These are phyloP conservation scores for Beauveria brongniartii DNA, from an alignment of 2,329 filamentous ascomycete genomes.

Conservation along the genomic window DNA sequence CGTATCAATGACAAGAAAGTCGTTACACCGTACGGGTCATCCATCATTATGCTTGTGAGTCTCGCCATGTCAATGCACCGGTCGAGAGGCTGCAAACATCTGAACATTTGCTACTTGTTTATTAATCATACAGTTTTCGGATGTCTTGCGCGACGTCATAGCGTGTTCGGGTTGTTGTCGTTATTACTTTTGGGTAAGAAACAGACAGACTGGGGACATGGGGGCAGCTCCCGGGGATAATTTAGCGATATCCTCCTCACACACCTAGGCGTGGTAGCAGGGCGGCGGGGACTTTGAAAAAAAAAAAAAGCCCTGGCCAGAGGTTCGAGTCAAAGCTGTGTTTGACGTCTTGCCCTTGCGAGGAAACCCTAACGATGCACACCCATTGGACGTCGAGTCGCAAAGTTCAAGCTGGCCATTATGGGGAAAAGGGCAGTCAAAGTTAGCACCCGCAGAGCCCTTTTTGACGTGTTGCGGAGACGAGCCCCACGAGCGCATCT, in stretches of 20 bases:
- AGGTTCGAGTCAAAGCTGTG: neutral
- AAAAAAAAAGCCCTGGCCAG: too few species aligned
- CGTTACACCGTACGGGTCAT: neutral
- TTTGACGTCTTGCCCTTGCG: neutral
- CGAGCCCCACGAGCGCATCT: neutral
- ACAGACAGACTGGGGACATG: neutral
- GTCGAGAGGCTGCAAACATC: neutral
- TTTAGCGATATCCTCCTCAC: neutral
- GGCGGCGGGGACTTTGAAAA: too few species aligned
- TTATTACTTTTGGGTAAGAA: neutral
- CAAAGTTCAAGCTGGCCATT: neutral
- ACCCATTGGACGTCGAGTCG: neutral
- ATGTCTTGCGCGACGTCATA: neutral
- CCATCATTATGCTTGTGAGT: neutral
- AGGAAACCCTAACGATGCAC: neutral
- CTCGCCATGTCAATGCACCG: neutral
- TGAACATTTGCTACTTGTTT: neutral
- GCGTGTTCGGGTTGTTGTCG: neutral
- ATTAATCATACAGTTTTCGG: too few species aligned
- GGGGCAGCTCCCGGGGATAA: neutral
- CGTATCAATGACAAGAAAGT: neutral
- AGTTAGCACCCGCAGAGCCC: neutral
- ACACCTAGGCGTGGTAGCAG: neutral
- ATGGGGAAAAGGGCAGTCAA: neutral
- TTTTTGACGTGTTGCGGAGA: constrained; percentile 8